These are phyloP conservation scores for Nothophoma quercina DNA, from an alignment of 2,329 filamentous ascomycete species.

Conservation along the genomic window DNA sequence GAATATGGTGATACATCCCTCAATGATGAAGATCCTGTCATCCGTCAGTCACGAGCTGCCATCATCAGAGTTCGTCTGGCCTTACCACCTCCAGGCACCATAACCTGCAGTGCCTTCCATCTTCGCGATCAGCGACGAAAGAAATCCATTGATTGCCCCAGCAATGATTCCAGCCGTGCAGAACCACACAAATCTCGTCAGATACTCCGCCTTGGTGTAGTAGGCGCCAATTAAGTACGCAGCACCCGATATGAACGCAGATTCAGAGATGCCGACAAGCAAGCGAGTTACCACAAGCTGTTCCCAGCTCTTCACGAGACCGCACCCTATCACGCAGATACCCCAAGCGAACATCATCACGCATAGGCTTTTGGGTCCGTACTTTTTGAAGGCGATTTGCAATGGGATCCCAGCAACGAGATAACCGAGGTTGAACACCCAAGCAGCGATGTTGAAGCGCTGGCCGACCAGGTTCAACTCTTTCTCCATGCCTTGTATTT, in stretches of 20 bases:
- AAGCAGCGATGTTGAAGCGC: constrained; percentile 48
- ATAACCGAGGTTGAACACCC: constrained; percentile 51
- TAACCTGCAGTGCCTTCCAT: constrained; percentile 38
- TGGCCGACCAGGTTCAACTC: constrained; percentile 46
- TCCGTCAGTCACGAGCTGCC: neutral
- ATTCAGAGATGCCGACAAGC: constrained; percentile 42
- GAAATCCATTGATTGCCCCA: constrained; percentile 64
- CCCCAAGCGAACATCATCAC: constrained; percentile 48
- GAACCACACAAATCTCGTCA: constrained; percentile 62
- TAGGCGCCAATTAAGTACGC: constrained; percentile 44
- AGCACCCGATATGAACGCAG: constrained; percentile 38
- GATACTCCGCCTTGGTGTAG: constrained; percentile 62
- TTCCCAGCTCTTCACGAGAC: constrained; percentile 37
- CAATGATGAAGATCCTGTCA: constrained; percentile 66
- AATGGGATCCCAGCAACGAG: constrained; percentile 46
- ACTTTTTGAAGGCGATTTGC: constrained; percentile 45
- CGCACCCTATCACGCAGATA: constrained; percentile 44
- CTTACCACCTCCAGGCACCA: constrained; percentile 40
- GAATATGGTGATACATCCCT: constrained; percentile 62
- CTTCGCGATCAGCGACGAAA: constrained; percentile 54
- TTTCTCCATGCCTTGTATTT: constrained; percentile 47
- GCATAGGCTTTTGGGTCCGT: constrained; percentile 42
- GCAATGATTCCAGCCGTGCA: constrained; percentile 61
- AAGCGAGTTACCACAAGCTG: constrained; percentile 40
- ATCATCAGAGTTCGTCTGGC: neutral